Evolutionary conservation across 2,329 filamentous ascomycete genomes (phyloP).

Genomic region (Corniculantispora saksenae): DNA sequence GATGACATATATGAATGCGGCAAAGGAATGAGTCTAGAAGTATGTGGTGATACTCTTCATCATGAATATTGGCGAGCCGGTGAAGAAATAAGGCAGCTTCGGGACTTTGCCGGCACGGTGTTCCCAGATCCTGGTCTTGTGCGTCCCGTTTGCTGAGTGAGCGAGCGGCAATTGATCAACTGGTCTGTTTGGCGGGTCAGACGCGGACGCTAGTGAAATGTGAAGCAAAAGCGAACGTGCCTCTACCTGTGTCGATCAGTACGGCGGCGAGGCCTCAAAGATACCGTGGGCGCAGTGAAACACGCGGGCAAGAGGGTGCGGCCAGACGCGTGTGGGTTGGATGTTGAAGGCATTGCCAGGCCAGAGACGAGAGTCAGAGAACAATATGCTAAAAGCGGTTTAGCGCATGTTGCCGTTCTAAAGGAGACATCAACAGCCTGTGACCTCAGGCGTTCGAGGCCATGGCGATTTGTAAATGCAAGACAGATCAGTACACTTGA

Average conservation of each 20-base stretch:
- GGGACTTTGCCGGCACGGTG: background rate
- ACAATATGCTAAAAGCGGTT: background rate
- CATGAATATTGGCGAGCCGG: background rate
- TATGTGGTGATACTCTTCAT: background rate
- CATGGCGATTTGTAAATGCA: background rate
- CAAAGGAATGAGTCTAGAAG: background rate
- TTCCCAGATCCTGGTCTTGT: background rate
- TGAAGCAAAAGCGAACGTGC: background rate
- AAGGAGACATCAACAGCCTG: background rate
- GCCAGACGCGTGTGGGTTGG: slow-evolving; percentile 13
- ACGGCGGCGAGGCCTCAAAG: background rate
- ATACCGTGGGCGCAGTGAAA: background rate
- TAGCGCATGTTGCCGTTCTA: background rate
- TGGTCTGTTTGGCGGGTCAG: background rate
- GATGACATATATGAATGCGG: background rate
- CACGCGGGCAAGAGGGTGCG: background rate
- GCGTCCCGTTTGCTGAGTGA: slow-evolving; percentile 1
- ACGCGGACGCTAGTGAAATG: background rate
- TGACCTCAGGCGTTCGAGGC: background rate
- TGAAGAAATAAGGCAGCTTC: background rate
- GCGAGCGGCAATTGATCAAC: background rate
- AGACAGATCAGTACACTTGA: no score
- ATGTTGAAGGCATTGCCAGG: slow-evolving; percentile 11
- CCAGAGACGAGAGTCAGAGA: background rate
- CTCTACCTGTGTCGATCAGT: no score